Conservation (phyloP, 495 filamentous ascomycete species). For the Beverwykella pulmonaria region DNA sequence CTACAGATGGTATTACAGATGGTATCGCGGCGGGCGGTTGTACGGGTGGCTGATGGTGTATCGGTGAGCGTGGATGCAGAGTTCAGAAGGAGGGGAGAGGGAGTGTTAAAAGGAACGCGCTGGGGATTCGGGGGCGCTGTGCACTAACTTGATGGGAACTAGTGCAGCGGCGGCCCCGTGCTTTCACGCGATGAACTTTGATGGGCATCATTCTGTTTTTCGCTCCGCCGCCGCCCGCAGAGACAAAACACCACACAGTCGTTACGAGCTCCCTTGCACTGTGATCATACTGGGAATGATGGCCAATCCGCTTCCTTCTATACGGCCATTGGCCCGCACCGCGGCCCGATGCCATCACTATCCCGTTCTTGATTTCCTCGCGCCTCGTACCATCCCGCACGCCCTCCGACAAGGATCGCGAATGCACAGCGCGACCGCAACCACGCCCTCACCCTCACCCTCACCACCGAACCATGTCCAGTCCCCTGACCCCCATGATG, state of each 20-base stretch:
- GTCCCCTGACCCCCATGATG: not conserved
- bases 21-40: not conserved
- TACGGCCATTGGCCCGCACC: slow-evolving; percentile 4
- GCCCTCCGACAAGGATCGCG: slow-evolving; percentile 4
- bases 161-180: not conserved
- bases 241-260: not conserved
- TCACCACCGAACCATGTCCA: not conserved
- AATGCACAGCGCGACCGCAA: slow-evolving; percentile 21
- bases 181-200: not conserved
- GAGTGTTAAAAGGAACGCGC: not conserved
- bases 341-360: not conserved
- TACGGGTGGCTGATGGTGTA: not conserved
- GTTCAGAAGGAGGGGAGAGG: not conserved
- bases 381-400: slow-evolving; percentile 31
- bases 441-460: not conserved
- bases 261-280: not conserved
- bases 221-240: not conserved
- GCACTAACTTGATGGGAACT: not conserved
- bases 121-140: not conserved
- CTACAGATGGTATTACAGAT: not conserved
- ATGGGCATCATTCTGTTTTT: not conserved
- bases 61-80: not conserved
- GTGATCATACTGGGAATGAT: not conserved
- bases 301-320: slow-evolving; percentile 1
- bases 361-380: slow-evolving; percentile 41